phyloP scores from a whole-genome alignment of 176 grass and related monocot species.

The Oryza glumipatula region DNA sequence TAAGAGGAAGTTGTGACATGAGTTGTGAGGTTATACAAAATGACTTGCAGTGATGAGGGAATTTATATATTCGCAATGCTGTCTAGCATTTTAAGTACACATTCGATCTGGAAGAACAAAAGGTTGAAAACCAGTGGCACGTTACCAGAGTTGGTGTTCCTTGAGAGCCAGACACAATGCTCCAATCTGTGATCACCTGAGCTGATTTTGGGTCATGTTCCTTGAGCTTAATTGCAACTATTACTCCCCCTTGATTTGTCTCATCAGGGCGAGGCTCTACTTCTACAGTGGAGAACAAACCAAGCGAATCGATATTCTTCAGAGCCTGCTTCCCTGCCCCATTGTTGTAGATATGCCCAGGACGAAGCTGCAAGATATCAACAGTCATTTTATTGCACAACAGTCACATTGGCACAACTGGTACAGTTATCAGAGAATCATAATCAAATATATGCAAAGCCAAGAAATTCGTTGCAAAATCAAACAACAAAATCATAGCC shows the following conservation, averaged over 20 bases:
- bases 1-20: conserved; percentile 41
- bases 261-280: conserved; percentile 88
- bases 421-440: no score
- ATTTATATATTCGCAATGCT: background rate
- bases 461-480: no score
- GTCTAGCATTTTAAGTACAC: background rate
- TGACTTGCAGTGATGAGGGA: background rate
- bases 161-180: conserved; percentile 74
- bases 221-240: conserved; percentile 94
- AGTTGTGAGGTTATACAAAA: conserved; percentile 19
- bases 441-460: no score
- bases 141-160: conserved; percentile 78
- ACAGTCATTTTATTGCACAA: no score
- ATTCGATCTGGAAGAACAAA: background rate
- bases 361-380: conserved; percentile 60
- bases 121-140: background rate
- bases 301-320: conserved; percentile 80
- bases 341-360: conserved; percentile 90
- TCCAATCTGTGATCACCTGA: conserved; percentile 95
- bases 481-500: no score
- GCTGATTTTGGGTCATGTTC: conserved; percentile 89
- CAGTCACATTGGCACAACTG: no score
- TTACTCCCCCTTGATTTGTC: conserved; percentile 89
- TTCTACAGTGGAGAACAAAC: conserved; percentile 87
- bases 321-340: conserved; percentile 85